phyloP scores from a whole-genome alignment of 2,329 filamentous ascomycete species.

The Verticillium nonalfalfae region DNA sequence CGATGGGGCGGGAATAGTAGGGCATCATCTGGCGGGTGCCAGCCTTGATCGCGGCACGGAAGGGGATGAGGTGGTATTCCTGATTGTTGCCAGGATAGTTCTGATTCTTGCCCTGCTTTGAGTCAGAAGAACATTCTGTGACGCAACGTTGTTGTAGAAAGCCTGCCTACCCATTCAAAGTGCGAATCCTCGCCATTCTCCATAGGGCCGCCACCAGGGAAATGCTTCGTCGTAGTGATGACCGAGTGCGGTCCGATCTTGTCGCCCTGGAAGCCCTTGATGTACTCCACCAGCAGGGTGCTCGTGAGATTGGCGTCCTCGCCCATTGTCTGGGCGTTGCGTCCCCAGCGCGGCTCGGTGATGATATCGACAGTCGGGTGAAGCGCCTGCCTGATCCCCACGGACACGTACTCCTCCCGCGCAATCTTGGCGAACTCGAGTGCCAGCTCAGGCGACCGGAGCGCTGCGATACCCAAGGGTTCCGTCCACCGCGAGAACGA shows the following conservation, averaged over 20 bases:
- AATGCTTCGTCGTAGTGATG: conserved; percentile 45
- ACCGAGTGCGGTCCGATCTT: conserved; percentile 34
- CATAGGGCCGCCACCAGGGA: conserved; percentile 43
- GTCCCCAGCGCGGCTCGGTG: conserved; percentile 44
- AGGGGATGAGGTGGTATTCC: conserved; percentile 43
- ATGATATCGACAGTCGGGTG: conserved; percentile 45
- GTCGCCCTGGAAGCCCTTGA: conserved; percentile 39
- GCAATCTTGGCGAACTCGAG: conserved; percentile 40
- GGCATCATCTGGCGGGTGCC: conserved; percentile 46
- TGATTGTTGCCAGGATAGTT: conserved; percentile 44
- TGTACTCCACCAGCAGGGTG: conserved; percentile 32
- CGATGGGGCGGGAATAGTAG: conserved; percentile 41
- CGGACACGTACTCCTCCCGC: conserved; percentile 35
- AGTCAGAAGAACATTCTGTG: not conserved
- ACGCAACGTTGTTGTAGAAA: not conserved
- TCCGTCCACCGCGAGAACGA: conserved; percentile 46
- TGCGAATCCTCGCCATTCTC: conserved; percentile 45
- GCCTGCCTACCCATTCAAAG: conserved; percentile 20
- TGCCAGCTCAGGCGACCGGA: conserved; percentile 35
- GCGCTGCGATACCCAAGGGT: conserved; percentile 40
- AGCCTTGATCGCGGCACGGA: conserved; percentile 41
- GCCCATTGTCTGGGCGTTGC: conserved; percentile 37
- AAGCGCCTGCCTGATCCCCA: conserved; percentile 36
- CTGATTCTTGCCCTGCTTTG: conserved; percentile 40
- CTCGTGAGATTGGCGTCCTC: conserved; percentile 37